A percentile compares a stretch with the other conserved stretches of the same genome.
phyloP scores from a whole-genome alignment of 331 rosid genomes.

The Pyracantha coccinea region DNA sequence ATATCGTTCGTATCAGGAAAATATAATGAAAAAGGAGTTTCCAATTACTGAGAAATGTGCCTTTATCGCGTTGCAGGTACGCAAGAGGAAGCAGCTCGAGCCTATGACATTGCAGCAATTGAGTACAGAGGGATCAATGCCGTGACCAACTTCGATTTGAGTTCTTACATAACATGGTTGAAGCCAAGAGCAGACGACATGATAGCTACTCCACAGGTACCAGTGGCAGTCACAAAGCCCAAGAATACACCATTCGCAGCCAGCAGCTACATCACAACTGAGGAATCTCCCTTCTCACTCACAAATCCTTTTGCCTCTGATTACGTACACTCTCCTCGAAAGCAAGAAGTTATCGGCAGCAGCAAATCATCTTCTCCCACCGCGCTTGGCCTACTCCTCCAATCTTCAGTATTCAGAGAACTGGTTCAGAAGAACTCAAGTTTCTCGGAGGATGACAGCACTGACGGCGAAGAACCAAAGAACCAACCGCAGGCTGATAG shows the following conservation, averaged over 20 bases:
- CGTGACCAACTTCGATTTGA: conserved; percentile 66
- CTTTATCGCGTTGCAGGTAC: conserved; percentile 30
- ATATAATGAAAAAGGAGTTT: background rate
- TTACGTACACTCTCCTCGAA: conserved; percentile 23
- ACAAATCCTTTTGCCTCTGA: conserved; percentile 18
- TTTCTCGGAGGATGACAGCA: conserved; percentile 38
- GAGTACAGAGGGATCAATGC: conserved; percentile 74
- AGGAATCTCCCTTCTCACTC: conserved; percentile 20
- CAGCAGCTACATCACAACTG: conserved; percentile 11
- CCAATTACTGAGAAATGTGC: background rate
- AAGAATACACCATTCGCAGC: conserved; percentile 4
- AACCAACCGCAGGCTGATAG: conserved; percentile 21
- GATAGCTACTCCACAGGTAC: conserved; percentile 11
- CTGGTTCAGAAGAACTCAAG: conserved; percentile 59
- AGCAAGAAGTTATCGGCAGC: conserved; percentile 18
- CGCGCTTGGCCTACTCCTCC: conserved; percentile 67
- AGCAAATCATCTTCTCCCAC: conserved; percentile 57
- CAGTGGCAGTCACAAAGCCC: conserved; percentile 13
- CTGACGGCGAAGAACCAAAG: conserved; percentile 37
- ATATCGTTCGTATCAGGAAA: background rate
- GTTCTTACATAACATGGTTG: conserved; percentile 64
- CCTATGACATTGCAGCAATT: conserved; percentile 70
- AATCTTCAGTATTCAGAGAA: conserved; percentile 60
- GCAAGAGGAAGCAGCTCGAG: conserved; percentile 75
- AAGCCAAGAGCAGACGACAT: conserved; percentile 35